phyloP scores from a whole-genome alignment of 139 green algal species.

The Tetradesmus lagerheimii region DNA sequence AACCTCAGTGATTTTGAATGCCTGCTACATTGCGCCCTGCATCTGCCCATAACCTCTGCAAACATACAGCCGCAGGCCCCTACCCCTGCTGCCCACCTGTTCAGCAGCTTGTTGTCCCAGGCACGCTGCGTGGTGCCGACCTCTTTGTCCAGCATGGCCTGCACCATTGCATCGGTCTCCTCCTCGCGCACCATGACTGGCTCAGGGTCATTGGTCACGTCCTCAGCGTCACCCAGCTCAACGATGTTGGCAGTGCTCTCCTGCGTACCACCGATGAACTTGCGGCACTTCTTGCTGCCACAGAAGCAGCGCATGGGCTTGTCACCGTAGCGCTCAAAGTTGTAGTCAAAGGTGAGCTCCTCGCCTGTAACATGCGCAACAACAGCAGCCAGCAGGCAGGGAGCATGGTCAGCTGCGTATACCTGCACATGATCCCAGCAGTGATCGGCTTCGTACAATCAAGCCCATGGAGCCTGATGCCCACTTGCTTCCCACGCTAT shows the following conservation, averaged over 20 bases:
- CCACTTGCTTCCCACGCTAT: too few relatives aligned
- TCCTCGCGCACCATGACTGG: slow-evolving; percentile 83
- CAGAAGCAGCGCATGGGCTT: slow-evolving; percentile 85
- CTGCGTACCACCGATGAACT: slow-evolving; percentile 86
- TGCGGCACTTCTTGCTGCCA: slow-evolving; percentile 63
- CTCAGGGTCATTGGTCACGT: slow-evolving; percentile 71
- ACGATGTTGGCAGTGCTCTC: slow-evolving; percentile 48
- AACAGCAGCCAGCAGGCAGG: not conserved
- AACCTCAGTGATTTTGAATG: too few relatives aligned
- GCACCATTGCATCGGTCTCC: slow-evolving; percentile 74
- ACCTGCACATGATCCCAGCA: too few relatives aligned
- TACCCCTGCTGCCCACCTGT: not conserved
- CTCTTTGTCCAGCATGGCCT: slow-evolving; percentile 75
- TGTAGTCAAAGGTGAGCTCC: slow-evolving; percentile 99
- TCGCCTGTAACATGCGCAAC: slow-evolving; percentile 75
- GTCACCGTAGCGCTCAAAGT: slow-evolving; percentile 98
- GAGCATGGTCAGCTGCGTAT: not conserved
- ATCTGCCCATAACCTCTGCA: not conserved
- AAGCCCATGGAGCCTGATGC: too few relatives aligned
- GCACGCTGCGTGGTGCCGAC: slow-evolving; percentile 38
- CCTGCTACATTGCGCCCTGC: not conserved
- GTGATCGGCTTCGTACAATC: too few relatives aligned
- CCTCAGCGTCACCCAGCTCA: slow-evolving; percentile 48
- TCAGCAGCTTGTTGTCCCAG: slow-evolving; percentile 46
- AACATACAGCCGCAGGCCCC: too few relatives aligned